Evolutionary conservation across 257 asterid genomes (phyloP), one percentile per base, ranked within the genome.

Genomic region (Ballota nigra): DNA sequence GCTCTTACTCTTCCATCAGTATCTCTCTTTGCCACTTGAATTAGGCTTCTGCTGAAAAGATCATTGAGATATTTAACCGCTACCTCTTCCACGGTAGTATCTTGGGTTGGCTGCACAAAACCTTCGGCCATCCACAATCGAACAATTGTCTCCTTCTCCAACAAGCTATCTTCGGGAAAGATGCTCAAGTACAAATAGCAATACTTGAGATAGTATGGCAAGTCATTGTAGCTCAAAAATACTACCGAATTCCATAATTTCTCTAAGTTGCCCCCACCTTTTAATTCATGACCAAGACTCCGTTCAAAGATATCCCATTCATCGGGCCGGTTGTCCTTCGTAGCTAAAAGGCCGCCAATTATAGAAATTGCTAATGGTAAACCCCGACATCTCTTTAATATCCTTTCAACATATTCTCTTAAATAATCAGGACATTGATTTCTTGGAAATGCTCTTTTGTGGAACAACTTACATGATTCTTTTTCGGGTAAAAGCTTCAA

Each of bases 111-210:
- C 26, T 61, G 55, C 52, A 75, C 58, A 10, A 68, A 75, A 2
- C 79, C 79, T 68, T 75, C 75, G 1, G 75, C 68, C 16, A 28
- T 8, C 81, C 77, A 77, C 6, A 64, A 24, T 6, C 64, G 62
- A n/a, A 64, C 45, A 0, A 70, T 51, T 51, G 22, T 5, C 24
- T 5, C 20, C 5, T 31, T 8, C 16, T 22, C 6, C 2, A 20
- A 0, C 10, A 11, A 15, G 58, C 13, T 12, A 33, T 56, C 64
- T 19, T 66, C 77, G 1, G 65, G 77, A 5, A 55, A 70, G 24
- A 64, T 22, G 55, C 81, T 64, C 6, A 77, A 45, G 70, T 55
- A 77, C 22, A 56, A 11, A 12, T 8, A 56, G 11, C 62, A 56
- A 23, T 11, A 56, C 16, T 56, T 56, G 8, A 56, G 33, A 56